Base-by-base conservation (phyloP, 345 rosid genomes). In the Euphorbia tirucalli region DNA sequence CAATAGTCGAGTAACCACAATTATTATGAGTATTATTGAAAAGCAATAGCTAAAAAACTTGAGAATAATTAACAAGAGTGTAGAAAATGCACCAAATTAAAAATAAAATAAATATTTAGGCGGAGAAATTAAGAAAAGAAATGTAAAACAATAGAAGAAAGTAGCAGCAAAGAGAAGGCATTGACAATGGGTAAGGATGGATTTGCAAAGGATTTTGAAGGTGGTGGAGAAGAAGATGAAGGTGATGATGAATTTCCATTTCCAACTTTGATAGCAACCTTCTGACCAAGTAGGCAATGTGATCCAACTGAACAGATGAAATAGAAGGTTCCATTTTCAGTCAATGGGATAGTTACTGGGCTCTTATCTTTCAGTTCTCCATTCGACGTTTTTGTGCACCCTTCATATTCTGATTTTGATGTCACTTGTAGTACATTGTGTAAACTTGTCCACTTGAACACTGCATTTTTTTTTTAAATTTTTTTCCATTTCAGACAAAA, bases 271-370 rank as follows among this genome's bases (percentile, higher is more conserved):
- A 71, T 30, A 1, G 41, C 27, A 2, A 71, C n/a, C 56, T 71
- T 71, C 28, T 71, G 74, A 13, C 74, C 74, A 0, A 27, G 11
- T 1, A 1, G 2, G n/a, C 74, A 71, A 54, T 71, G 74, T 9
- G 5, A 4, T 11, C 27, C 66, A 5, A 71, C 0, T 0, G 74
- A 16, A 24, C 74, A 71, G 13, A 71, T 43, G 58, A 44, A 60
- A 41, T 71, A 71, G 11, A 1, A 41, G 9, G 74, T 71, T 1
- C 28, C 66, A 28, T 71, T 46, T 30, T 30, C 13, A 5, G 57
- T 46, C 25, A 71, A 46, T 4, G 0, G 0, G 66, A 71, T 3
- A 10, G 43, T 71, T 19, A 13, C 66, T 13, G 58, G 58, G 43
- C 73, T 69, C 19, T 46, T 46, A 11, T 27, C 31, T 3, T 41